Evolutionary conservation across 345 rosid genomes (phyloP).

Genomic region (Geranium brycei): DNA sequence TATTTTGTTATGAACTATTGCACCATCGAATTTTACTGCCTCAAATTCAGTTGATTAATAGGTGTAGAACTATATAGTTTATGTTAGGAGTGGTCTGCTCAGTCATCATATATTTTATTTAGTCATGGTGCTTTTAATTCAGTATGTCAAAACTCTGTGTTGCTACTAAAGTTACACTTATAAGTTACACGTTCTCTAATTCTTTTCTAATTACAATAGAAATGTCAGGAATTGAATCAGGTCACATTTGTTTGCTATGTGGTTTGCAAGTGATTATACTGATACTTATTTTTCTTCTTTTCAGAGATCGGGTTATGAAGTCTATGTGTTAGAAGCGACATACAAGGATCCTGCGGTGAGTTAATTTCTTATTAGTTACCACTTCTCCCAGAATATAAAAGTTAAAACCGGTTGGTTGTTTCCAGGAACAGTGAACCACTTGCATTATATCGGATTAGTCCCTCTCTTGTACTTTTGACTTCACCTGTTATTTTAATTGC

Average conservation of each 20-base stretch:
- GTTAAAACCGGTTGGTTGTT: too few species aligned
- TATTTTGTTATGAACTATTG: not conserved
- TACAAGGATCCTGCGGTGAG: constrained; percentile 88
- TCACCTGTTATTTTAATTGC: too few species aligned
- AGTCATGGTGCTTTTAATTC: not conserved
- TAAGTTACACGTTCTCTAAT: not conserved
- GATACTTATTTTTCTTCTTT: constrained; percentile 18
- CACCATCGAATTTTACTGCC: not conserved
- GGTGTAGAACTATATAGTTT: not conserved
- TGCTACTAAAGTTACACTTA: not conserved
- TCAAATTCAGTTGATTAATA: not conserved
- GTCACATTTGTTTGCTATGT: not conserved
- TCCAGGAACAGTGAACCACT: too few species aligned
- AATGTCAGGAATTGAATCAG: not conserved
- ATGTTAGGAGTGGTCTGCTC: not conserved
- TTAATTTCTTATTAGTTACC: not conserved
- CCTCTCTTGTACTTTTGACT: too few species aligned
- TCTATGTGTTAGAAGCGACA: constrained; percentile 67
- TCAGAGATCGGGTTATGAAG: constrained; percentile 95
- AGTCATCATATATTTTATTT: not conserved
- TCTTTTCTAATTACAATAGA: not conserved
- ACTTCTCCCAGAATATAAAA: too few species aligned
- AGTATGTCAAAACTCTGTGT: too few species aligned
- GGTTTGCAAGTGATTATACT: constrained; percentile 11
- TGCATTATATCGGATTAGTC: too few species aligned